phyloP scores from a whole-genome alignment of 768 basidiomycete species.

The Mycena vulgaris region DNA sequence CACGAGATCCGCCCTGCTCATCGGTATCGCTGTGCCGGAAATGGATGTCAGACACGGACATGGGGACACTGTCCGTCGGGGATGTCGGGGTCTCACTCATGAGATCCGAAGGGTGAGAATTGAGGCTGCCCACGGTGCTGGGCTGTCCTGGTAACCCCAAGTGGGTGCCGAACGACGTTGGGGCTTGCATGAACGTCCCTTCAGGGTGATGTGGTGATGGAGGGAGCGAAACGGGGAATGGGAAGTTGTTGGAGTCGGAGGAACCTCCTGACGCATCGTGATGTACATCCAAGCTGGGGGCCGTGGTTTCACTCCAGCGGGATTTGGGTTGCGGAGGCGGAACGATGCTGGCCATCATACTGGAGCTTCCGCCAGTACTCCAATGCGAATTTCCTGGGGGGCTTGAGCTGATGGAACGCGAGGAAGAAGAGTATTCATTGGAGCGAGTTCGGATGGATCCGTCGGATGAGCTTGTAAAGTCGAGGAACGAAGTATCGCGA shows the following conservation, averaged over 20 bases:
- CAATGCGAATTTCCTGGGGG: slow-evolving; percentile 25
- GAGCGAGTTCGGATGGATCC: slow-evolving; percentile 47
- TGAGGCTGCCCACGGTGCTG: slow-evolving; percentile 46
- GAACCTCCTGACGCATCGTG: slow-evolving; percentile 40
- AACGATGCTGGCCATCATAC: slow-evolving; percentile 37
- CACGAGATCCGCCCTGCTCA: slow-evolving; percentile 40
- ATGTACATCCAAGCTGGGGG: slow-evolving; percentile 42
- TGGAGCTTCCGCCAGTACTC: slow-evolving; percentile 29
- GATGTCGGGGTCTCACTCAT: slow-evolving; percentile 55
- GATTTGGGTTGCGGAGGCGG: slow-evolving; percentile 47
- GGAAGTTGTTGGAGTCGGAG: slow-evolving; percentile 54
- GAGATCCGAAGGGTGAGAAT: slow-evolving; percentile 50
- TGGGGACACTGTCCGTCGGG: slow-evolving; percentile 70
- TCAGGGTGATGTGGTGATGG: slow-evolving; percentile 56
- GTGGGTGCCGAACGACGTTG: slow-evolving; percentile 18
- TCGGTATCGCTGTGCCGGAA: slow-evolving; percentile 62
- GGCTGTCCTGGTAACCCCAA: slow-evolving; percentile 10
- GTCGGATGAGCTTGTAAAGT: slow-evolving; percentile 53
- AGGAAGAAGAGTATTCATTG: slow-evolving; percentile 38
- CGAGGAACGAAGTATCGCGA: slow-evolving; percentile 54
- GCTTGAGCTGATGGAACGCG: slow-evolving; percentile 33
- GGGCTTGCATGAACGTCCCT: slow-evolving; percentile 42
- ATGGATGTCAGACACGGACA: slow-evolving; percentile 69
- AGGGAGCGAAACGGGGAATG: slow-evolving; percentile 63
- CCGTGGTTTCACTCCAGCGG: slow-evolving; percentile 61